phyloP scores from a whole-genome alignment of 2,329 filamentous ascomycete genomes.

The Blastomyces parvus region DNA sequence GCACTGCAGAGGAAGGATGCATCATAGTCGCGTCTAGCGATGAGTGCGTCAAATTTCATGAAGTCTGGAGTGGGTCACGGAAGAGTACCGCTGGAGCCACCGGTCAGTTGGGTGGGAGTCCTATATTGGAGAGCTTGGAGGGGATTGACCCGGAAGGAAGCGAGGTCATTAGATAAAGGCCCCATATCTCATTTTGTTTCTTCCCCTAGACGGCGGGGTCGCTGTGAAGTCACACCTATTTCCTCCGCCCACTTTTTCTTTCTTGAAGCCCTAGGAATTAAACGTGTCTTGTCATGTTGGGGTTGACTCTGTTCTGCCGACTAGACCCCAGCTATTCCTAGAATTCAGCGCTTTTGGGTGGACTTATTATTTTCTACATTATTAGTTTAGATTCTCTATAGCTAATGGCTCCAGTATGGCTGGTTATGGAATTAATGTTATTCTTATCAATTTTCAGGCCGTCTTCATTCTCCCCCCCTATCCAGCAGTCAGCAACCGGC shows the following conservation, averaged over 20 bases:
- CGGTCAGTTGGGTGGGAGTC: slow-evolving; percentile 67
- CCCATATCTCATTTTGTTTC: slow-evolving; percentile 22
- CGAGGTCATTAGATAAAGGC: slow-evolving; percentile 56
- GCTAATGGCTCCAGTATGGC: background rate
- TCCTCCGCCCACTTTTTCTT: slow-evolving; percentile 9
- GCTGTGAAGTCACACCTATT: background rate
- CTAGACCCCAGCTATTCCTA: background rate
- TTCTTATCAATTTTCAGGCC: background rate
- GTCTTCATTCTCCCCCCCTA: background rate
- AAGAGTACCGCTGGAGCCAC: slow-evolving; percentile 45
- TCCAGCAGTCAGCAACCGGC: background rate
- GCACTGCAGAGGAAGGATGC: slow-evolving; percentile 62
- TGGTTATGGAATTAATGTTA: background rate
- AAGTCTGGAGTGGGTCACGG: slow-evolving; percentile 68
- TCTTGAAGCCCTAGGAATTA: slow-evolving; percentile 4
- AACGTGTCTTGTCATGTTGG: background rate
- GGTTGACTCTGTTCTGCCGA: background rate
- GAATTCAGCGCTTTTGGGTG: background rate
- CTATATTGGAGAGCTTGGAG: slow-evolving; percentile 73
- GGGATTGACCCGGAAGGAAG: slow-evolving; percentile 53
- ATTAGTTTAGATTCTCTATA: background rate
- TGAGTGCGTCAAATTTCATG: slow-evolving; percentile 87
- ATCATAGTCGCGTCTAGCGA: slow-evolving; percentile 89
- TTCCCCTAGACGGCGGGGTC: background rate
- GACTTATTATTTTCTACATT: background rate